Conservation (phyloP, 257 asterid genomes). For the Ballota nigra region DNA sequence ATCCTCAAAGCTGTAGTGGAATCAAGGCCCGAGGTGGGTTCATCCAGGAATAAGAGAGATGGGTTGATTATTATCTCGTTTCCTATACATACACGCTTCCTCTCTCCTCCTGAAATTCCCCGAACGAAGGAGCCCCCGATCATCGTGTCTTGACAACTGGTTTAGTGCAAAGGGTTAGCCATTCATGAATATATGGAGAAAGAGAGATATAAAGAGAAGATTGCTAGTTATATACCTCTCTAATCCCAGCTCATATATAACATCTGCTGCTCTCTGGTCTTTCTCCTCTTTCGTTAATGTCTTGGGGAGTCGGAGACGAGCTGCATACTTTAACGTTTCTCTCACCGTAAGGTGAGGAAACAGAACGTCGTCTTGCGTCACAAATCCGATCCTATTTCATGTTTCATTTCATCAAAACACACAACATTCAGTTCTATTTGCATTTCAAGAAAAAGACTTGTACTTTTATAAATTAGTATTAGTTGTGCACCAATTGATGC, state of each 20-base stretch:
- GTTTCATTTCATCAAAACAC: conserved; percentile 9
- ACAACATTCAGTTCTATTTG: too few relatives aligned
- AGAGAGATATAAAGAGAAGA: too few relatives aligned
- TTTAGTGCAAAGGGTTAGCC: background rate
- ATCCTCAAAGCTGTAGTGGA: conserved; percentile 95
- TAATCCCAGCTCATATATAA: conserved; percentile 78
- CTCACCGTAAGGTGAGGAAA: conserved; percentile 94
- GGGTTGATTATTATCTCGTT: conserved; percentile 92
- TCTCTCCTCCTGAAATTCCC: conserved; percentile 98
- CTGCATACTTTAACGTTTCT: conserved; percentile 79
- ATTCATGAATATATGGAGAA: background rate
- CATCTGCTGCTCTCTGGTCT: conserved; percentile 67
- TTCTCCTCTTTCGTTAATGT: conserved; percentile 70
- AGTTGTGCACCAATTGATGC: too few relatives aligned
- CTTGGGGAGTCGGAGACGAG: conserved; percentile 76
- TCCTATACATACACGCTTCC: conserved; percentile 91
- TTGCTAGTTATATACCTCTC: conserved; percentile 47
- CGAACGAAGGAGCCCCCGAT: conserved; percentile 95
- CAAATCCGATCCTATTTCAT: conserved; percentile 87
- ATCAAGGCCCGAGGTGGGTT: conserved; percentile 96
- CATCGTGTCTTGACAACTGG: conserved; percentile 95
- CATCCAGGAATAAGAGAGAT: conserved; percentile 83
- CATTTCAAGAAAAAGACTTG: too few relatives aligned
- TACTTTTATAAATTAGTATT: too few relatives aligned
- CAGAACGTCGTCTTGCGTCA: conserved; percentile 94